Conservation (phyloP, 225 moss, liverwort and hornwort genomes). For the Thuidium tamariscinum region DNA sequence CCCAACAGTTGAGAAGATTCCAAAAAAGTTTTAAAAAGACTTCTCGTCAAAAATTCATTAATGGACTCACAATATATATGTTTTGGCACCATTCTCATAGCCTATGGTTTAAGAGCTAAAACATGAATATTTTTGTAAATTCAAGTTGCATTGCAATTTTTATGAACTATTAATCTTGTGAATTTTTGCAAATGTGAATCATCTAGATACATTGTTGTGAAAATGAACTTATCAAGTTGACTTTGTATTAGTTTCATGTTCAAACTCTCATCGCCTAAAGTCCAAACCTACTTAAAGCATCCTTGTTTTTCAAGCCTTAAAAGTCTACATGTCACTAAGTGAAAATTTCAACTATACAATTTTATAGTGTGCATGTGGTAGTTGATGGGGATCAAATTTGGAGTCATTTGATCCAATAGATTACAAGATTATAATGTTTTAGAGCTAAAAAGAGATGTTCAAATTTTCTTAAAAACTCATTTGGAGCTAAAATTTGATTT, state of each 20-base stretch:
- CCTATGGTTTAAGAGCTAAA: too few relatives aligned
- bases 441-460: too few relatives aligned
- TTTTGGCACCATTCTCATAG: background rate
- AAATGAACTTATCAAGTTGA: background rate
- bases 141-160: background rate
- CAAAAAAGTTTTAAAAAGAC: background rate
- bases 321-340: too few relatives aligned
- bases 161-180: background rate
- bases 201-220: background rate
- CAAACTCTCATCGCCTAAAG: rapidly evolving
- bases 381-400: too few relatives aligned
- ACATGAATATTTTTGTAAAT: background rate
- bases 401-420: too few relatives aligned
- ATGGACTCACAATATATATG: rapidly evolving
- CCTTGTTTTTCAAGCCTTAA: too few relatives aligned
- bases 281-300: too few relatives aligned
- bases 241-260: background rate
- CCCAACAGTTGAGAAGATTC: background rate
- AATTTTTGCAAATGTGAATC: background rate
- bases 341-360: too few relatives aligned
- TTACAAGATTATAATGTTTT: too few relatives aligned
- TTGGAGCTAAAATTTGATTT: too few relatives aligned
- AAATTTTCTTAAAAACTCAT: too few relatives aligned
- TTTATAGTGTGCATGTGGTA: too few relatives aligned
- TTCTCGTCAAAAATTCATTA: background rate